These are phyloP conservation scores for Mortierella sp. DNA, from an alignment of 371 early-diverging fungal genomes.

Conservation along the genomic window DNA sequence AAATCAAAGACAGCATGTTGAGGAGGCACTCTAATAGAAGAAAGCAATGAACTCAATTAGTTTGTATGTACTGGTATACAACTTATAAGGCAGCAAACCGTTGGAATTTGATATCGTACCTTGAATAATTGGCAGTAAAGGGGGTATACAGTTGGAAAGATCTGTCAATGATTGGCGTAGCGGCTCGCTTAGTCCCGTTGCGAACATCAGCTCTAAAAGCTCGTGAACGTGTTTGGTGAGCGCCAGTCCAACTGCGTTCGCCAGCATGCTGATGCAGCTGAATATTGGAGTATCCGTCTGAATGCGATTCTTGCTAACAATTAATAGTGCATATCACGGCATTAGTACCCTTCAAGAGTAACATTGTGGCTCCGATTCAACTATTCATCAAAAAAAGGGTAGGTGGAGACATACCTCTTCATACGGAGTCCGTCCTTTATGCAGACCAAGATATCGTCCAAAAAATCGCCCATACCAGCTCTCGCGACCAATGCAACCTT, in stretches of 20 bases:
- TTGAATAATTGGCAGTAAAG: slow-evolving; percentile 90
- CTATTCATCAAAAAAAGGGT: not conserved
- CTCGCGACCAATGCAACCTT: slow-evolving; percentile 88
- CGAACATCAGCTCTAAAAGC: slow-evolving; percentile 93
- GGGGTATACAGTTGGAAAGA: slow-evolving; percentile 86
- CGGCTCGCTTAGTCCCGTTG: slow-evolving; percentile 87
- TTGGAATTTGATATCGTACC: slow-evolving; percentile 59
- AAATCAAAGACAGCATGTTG: slow-evolving; percentile 89
- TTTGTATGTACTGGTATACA: not conserved
- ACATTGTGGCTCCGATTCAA: not conserved
- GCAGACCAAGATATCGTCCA: slow-evolving; percentile 80
- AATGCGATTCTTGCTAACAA: slow-evolving; percentile 67
- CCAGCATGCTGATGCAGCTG: slow-evolving; percentile 90
- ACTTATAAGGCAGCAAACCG: no score
- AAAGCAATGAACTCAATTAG: not conserved
- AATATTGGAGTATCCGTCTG: slow-evolving; percentile 83
- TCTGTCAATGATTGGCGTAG: slow-evolving; percentile 87
- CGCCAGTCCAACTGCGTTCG: slow-evolving; percentile 91
- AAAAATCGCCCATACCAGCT: slow-evolving; percentile 85
- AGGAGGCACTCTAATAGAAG: slow-evolving; percentile 80
- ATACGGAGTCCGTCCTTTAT: slow-evolving; percentile 81
- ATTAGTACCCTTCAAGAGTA: not conserved
- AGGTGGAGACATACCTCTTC: slow-evolving; percentile 38
- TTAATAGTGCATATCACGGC: not conserved
- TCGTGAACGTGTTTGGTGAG: slow-evolving; percentile 91